A percentile compares a stretch with the other conserved stretches of the same genome.
Evolutionary conservation across 345 rosid genomes (phyloP).

Genomic region (Sonneratia alba): DNA sequence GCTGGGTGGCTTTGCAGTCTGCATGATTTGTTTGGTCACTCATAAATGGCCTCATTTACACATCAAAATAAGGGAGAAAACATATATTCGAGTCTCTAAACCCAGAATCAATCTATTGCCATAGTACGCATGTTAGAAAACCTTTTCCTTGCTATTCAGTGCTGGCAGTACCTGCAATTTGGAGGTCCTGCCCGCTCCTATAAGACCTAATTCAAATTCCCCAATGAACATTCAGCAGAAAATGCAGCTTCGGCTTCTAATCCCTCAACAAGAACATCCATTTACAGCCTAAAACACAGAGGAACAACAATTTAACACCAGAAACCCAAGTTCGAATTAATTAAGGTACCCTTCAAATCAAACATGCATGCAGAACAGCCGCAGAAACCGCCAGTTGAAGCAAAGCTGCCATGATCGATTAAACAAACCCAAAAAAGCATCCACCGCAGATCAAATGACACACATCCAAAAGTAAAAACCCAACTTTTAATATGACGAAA

Average conservation of each 20-base stretch:
- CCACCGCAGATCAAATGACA: neutral
- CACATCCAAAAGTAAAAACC: neutral
- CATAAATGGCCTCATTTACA: neutral
- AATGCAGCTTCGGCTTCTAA: constrained; percentile 2
- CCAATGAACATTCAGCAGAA: neutral
- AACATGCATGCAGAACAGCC: neutral
- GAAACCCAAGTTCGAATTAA: neutral
- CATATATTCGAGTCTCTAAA: neutral
- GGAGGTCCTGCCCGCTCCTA: constrained; percentile 9
- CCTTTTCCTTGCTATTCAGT: neutral
- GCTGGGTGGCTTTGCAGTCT: neutral
- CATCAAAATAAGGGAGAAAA: neutral
- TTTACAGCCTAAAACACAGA: neutral
- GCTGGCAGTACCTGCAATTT: neutral
- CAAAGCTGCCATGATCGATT: neutral
- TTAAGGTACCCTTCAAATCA: neutral
- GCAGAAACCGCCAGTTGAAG: neutral
- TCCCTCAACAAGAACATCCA: neutral
- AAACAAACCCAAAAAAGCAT: neutral
- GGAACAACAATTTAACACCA: neutral
- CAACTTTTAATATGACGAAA: neutral
- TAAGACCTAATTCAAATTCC: constrained; percentile 9
- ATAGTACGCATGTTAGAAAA: too few species aligned
- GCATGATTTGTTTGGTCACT: neutral
- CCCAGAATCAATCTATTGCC: too few species aligned